Conservation (phyloP, 257 asterid species). For the Lithospermum erythrorhizon region DNA sequence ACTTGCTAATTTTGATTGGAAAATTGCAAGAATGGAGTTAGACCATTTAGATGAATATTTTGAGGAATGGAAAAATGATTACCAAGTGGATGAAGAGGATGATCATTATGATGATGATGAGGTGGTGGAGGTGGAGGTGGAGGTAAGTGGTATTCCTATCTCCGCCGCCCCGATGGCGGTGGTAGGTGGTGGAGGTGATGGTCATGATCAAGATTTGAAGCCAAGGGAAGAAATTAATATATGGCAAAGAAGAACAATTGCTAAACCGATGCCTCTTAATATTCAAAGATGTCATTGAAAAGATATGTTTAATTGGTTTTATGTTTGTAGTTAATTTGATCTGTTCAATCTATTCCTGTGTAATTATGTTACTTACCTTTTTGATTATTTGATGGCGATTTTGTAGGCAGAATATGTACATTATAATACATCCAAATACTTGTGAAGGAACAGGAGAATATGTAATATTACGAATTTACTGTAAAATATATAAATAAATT, state of each 20-base stretch:
- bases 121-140: conserved; percentile 10
- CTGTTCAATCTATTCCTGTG: background rate
- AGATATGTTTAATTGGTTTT: background rate
- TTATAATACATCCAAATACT: no score
- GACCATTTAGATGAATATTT: conserved; percentile 7
- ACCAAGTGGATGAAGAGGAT: conserved; percentile 30
- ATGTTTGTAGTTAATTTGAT: background rate
- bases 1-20: conserved; percentile 52
- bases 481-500: no score
- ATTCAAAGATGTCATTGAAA: conserved; percentile 1
- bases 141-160: conserved; percentile 25
- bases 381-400: no score
- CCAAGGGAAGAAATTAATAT: conserved; percentile 76
- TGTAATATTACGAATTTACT: no score
- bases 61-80: conserved; percentile 6
- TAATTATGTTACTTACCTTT: no score
- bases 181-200: conserved; percentile 9
- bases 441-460: no score
- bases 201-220: conserved; percentile 25
- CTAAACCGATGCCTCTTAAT: conserved; percentile 58
- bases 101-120: background rate
- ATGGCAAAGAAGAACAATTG: conserved; percentile 79
- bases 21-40: conserved; percentile 20
- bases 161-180: conserved; percentile 33
- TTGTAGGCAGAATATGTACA: no score